Evolutionary conservation across 257 asterid genomes (phyloP).

Genomic region (Oldenlandia corymbosa): DNA sequence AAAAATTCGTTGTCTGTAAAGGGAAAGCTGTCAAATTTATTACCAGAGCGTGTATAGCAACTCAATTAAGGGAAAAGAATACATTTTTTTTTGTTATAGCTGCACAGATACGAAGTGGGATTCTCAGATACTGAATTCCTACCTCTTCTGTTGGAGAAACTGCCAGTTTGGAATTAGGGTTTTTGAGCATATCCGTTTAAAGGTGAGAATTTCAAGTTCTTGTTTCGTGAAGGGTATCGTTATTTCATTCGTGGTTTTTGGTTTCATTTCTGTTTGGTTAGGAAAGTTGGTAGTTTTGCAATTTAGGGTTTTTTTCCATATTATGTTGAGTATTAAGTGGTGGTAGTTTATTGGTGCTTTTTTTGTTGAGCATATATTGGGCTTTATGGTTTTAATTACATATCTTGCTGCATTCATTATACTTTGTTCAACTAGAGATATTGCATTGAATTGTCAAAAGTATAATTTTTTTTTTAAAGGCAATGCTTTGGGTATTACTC

Average conservation of each 20-base stretch:
- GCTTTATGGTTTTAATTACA: slow-evolving; percentile 10
- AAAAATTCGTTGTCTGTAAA: slow-evolving; percentile 1
- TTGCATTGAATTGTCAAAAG: too few species aligned
- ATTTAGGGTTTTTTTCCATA: slow-evolving; percentile 13
- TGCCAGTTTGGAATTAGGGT: slow-evolving; percentile 6
- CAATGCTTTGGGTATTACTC: neutral
- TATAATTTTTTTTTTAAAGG: too few species aligned
- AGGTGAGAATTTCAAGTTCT: neutral
- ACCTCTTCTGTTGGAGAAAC: neutral
- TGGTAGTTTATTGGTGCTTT: neutral
- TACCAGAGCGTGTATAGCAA: neutral
- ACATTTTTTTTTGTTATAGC: slow-evolving; percentile 3
- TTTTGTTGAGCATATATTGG: neutral
- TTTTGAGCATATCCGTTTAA: neutral
- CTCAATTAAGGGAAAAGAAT: neutral
- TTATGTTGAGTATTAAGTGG: neutral
- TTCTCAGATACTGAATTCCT: slow-evolving; percentile 6
- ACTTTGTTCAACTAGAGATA: slow-evolving; percentile 5
- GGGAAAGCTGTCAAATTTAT: neutral
- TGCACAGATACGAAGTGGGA: slow-evolving; percentile 9
- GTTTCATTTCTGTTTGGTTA: neutral
- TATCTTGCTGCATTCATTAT: slow-evolving; percentile 17
- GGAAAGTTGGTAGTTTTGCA: neutral
- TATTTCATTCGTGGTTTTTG: neutral
- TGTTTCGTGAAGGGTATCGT: neutral